Evolutionary conservation across 306 rosid species (phyloP).

Genomic region (Inga leiocalycina): DNA sequence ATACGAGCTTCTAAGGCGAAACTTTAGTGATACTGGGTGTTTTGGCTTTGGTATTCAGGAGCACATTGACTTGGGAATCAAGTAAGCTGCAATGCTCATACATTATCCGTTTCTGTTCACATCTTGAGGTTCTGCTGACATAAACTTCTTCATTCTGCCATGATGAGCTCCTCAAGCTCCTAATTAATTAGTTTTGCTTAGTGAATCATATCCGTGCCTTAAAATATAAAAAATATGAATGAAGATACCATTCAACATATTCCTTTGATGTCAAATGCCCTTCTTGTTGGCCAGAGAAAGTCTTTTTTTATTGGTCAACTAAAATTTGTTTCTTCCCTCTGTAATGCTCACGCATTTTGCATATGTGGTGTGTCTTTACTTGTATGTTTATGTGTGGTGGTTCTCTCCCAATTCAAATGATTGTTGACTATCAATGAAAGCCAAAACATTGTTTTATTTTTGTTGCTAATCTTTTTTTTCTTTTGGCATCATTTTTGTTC

Average conservation of each 20-base stretch:
- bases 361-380: neutral
- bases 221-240: neutral
- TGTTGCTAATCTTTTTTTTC: neutral
- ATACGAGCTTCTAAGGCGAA: slow-evolving; percentile 71
- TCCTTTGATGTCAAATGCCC: neutral
- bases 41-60: slow-evolving; percentile 94
- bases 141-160: too few relatives aligned
- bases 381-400: neutral
- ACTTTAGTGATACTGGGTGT: slow-evolving; percentile 85
- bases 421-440: neutral
- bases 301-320: neutral
- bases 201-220: neutral
- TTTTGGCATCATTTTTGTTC: neutral
- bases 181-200: neutral
- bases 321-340: neutral
- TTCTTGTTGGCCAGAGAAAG: too few relatives aligned
- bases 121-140: neutral
- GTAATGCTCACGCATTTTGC: too few relatives aligned
- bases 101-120: neutral
- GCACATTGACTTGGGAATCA: slow-evolving; percentile 85
- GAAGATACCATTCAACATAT: neutral
- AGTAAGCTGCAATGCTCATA: slow-evolving; percentile 43
- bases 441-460: neutral
- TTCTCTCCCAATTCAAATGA: neutral
- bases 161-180: neutral